phyloP scores from a whole-genome alignment of 2,329 filamentous ascomycete species.

The Hypoxylon sp. region DNA sequence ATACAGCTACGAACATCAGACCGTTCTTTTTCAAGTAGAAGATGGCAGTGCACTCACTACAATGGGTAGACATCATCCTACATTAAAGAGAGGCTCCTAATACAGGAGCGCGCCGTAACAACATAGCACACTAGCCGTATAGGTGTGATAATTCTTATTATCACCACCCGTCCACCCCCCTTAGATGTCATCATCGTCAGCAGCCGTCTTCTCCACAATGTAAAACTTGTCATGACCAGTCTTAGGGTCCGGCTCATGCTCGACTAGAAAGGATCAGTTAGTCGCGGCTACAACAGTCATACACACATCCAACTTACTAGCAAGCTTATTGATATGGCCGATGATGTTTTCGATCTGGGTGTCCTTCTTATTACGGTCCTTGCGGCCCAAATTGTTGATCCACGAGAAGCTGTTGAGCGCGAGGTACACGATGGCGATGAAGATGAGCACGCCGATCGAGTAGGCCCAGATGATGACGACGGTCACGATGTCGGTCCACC shows the following conservation, averaged over 20 bases:
- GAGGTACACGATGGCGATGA: slow-evolving; percentile 76
- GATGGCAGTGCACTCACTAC: neutral
- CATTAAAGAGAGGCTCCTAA: neutral
- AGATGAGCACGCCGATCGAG: slow-evolving; percentile 76
- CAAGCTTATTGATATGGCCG: slow-evolving; percentile 74
- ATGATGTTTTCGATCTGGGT: slow-evolving; percentile 77
- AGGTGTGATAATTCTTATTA: neutral
- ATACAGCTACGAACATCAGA: neutral
- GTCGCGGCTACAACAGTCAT: neutral
- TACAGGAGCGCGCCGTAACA: neutral
- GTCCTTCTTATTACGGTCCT: slow-evolving; percentile 73
- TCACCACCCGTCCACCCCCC: neutral
- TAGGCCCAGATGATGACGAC: slow-evolving; percentile 76
- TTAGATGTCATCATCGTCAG: slow-evolving; percentile 51
- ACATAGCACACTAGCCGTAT: neutral
- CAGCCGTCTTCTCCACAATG: slow-evolving; percentile 52
- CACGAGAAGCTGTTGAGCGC: slow-evolving; percentile 71
- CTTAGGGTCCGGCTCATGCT: slow-evolving; percentile 50
- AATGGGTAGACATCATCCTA: neutral
- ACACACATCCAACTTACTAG: slow-evolving; percentile 51
- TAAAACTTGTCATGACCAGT: slow-evolving; percentile 49
- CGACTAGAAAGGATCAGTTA: slow-evolving; percentile 45
- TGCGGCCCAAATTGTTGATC: slow-evolving; percentile 74
- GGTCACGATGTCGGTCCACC: slow-evolving; percentile 68
- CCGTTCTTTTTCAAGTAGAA: neutral